Conservation (phyloP, 2,329 filamentous ascomycete species). For the Alternaria sp. region DNA sequence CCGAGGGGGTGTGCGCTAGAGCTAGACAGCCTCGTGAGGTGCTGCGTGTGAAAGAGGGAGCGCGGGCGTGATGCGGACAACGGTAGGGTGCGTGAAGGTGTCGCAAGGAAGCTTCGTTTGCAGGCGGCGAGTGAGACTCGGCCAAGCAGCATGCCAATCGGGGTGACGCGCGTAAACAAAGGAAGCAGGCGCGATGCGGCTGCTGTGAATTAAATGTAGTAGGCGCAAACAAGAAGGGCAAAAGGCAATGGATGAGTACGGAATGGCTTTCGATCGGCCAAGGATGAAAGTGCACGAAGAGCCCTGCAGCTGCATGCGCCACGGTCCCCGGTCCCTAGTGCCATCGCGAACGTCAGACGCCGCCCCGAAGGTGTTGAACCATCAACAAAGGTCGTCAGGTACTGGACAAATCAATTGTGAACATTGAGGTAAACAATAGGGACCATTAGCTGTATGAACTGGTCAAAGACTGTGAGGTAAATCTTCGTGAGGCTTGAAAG, state of each 20-base stretch:
- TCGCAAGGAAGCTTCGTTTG: slow-evolving; percentile 35
- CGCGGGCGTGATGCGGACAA: slow-evolving; percentile 11
- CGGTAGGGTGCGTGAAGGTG: slow-evolving; percentile 13
- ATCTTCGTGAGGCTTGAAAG: background rate
- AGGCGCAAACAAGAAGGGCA: slow-evolving; percentile 5
- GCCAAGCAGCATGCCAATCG: slow-evolving; percentile 38
- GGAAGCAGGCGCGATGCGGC: slow-evolving; percentile 7
- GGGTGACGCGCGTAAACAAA: background rate
- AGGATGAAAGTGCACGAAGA: slow-evolving; percentile 13
- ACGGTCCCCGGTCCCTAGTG: slow-evolving; percentile 5
- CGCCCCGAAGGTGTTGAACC: background rate
- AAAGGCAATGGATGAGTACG: slow-evolving; percentile 3
- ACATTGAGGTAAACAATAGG: background rate
- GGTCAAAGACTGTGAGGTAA: background rate
- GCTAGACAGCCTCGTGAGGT: background rate
- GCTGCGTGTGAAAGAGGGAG: slow-evolving; percentile 1
- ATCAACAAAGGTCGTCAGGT: background rate
- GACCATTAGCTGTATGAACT: accelerated
- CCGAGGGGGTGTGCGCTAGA: slow-evolving; percentile 10
- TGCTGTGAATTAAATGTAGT: slow-evolving; percentile 5
- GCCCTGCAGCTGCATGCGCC: slow-evolving; percentile 26
- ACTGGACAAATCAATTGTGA: background rate
- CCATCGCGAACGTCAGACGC: slow-evolving; percentile 5
- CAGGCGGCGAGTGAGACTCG: slow-evolving; percentile 36
- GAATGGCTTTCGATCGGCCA: background rate